phyloP scores from a whole-genome alignment of 352 stramenopile genomes.

The Globisporangium abappressorium region DNA sequence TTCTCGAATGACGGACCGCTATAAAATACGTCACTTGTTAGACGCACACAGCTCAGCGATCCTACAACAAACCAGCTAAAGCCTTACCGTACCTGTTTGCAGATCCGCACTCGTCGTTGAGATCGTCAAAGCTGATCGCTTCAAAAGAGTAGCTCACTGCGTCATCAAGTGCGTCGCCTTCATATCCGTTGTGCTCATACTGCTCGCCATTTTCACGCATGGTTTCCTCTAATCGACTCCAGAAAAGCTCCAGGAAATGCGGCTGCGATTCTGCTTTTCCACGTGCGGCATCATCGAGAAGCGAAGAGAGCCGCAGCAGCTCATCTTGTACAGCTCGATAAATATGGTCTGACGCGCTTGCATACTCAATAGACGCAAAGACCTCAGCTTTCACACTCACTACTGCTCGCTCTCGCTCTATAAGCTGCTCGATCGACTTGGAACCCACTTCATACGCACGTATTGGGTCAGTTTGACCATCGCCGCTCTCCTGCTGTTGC shows the following conservation, averaged over 20 bases:
- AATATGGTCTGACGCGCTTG: constrained; percentile 7
- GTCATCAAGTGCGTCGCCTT: neutral
- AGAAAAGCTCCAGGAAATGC: constrained; percentile 12
- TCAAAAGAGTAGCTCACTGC: constrained; percentile 30
- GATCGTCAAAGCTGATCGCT: constrained; percentile 41
- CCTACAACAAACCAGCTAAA: neutral
- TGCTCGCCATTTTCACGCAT: neutral
- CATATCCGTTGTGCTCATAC: neutral
- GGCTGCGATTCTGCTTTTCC: neutral
- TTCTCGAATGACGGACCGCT: constrained; percentile 17
- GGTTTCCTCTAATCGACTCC: neutral
- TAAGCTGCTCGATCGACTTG: neutral
- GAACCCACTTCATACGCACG: neutral
- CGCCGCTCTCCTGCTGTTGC: neutral
- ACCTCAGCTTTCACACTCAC: neutral
- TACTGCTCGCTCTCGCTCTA: neutral
- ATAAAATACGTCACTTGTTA: neutral
- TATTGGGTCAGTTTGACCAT: neutral
- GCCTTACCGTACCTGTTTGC: constrained; percentile 27
- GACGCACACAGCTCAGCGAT: neutral
- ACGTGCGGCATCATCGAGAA: neutral
- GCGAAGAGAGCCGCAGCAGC: constrained; percentile 8
- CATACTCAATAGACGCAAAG: neutral
- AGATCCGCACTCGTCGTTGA: constrained; percentile 36
- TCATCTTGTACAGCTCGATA: constrained; percentile 2